phyloP scores from a whole-genome alignment of 1,284 basidiomycete genomes.

The Neolentinus lepideus region DNA sequence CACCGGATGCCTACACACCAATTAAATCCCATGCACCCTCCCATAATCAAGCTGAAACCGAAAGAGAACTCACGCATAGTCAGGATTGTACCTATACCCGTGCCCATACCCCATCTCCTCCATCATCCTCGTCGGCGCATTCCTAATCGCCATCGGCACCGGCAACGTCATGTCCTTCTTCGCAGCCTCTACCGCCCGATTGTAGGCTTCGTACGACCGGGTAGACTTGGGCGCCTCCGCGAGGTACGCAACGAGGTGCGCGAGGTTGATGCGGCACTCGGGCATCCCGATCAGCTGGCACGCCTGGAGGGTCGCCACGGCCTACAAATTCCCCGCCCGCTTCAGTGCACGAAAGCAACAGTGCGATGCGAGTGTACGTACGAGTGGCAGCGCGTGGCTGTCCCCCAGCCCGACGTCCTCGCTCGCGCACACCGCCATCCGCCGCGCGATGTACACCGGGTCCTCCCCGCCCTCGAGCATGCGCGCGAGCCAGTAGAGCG shows the following conservation, averaged over 20 bases:
- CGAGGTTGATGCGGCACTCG: slow-evolving; percentile 71
- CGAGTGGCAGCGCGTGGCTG: slow-evolving; percentile 63
- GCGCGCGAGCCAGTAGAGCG: slow-evolving; percentile 85
- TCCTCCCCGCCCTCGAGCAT: slow-evolving; percentile 88
- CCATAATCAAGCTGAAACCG: too few relatives aligned
- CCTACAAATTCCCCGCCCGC: slow-evolving; percentile 38
- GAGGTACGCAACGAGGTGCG: slow-evolving; percentile 78
- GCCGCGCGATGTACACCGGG: slow-evolving; percentile 76
- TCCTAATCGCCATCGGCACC: slow-evolving; percentile 78
- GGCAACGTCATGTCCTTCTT: slow-evolving; percentile 44
- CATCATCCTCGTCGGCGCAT: slow-evolving; percentile 84
- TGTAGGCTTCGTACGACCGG: slow-evolving; percentile 72
- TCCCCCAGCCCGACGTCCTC: slow-evolving; percentile 86
- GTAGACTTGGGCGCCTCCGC: slow-evolving; percentile 82
- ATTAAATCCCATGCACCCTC: not conserved
- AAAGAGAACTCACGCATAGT: slow-evolving; percentile 47
- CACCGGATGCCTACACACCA: slow-evolving; percentile 58
- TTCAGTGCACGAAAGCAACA: not conserved
- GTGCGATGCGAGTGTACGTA: slow-evolving; percentile 22
- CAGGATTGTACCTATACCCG: slow-evolving; percentile 76
- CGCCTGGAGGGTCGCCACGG: slow-evolving; percentile 72
- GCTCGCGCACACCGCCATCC: slow-evolving; percentile 79
- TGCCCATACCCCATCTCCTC: slow-evolving; percentile 72
- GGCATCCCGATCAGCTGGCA: slow-evolving; percentile 85
- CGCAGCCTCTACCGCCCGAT: slow-evolving; percentile 60